A percentile compares a stretch with the other conserved stretches of the same genome.
Conservation (phyloP, 176 grass and related monocot genomes). For the Musa schizocarpa region DNA sequence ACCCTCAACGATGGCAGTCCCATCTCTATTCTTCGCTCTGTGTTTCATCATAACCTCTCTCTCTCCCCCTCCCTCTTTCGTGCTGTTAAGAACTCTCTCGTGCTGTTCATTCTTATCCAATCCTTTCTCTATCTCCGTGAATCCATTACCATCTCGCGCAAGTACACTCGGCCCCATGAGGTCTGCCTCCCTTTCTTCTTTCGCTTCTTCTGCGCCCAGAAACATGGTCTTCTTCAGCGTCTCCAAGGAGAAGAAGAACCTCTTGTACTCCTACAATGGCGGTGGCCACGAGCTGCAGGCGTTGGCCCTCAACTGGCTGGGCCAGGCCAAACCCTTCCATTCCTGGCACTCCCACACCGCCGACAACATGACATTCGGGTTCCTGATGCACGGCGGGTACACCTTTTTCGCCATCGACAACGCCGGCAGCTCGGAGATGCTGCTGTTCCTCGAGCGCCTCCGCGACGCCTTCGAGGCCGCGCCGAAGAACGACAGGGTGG, state of each 20-base stretch:
- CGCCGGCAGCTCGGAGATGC: neutral
- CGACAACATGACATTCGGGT: neutral
- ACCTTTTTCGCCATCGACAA: conserved; percentile 7
- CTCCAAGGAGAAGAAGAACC: neutral
- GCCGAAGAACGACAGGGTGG: neutral
- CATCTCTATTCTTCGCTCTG: neutral
- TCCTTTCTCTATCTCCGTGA: neutral
- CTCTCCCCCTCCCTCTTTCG: neutral
- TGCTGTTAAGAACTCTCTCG: neutral
- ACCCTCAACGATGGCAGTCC: neutral
- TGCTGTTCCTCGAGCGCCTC: neutral
- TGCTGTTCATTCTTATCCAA: neutral
- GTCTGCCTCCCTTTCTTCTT: no score
- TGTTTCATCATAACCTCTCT: no score
- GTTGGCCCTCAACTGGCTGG: neutral
- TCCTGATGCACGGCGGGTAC: conserved; percentile 1
- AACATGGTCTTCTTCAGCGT: conserved; percentile 12
- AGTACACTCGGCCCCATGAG: neutral
- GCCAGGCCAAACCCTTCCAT: neutral
- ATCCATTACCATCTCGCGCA: neutral
- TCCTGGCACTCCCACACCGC: conserved; percentile 5
- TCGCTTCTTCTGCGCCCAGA: neutral
- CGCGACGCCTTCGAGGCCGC: neutral
- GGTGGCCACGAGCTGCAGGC: neutral
- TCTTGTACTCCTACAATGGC: conserved; percentile 9